phyloP scores from a whole-genome alignment of 805 yeast genomes.

The Metschnikowia dekortorum region DNA sequence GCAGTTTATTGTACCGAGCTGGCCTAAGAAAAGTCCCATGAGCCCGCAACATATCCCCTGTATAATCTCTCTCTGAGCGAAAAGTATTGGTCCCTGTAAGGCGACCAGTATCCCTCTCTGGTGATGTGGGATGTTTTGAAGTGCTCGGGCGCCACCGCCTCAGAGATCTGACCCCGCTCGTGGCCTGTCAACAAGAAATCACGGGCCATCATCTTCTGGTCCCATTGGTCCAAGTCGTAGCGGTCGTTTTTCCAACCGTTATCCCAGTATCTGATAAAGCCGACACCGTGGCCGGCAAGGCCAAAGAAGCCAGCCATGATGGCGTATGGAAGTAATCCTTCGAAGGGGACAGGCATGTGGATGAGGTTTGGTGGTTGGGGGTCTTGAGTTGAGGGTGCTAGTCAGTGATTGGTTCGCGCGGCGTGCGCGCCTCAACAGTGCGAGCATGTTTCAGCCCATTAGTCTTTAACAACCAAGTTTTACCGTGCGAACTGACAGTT shows the following conservation, averaged over 20 bases:
- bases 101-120: constrained; percentile 40
- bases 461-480: not conserved
- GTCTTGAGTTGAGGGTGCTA: constrained; percentile 3
- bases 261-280: constrained; percentile 44
- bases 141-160: constrained; percentile 67
- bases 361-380: constrained; percentile 5
- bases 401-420: constrained; percentile 20
- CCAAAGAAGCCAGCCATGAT: constrained; percentile 44
- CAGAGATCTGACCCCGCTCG: constrained; percentile 62
- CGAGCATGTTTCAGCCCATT: not conserved
- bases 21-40: constrained; percentile 36
- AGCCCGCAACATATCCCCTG: constrained; percentile 43
- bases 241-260: constrained; percentile 47
- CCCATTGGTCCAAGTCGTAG: constrained; percentile 41
- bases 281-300: constrained; percentile 43
- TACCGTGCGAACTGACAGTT: too few species aligned
- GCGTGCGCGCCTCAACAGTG: constrained; percentile 10
- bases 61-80: constrained; percentile 44
- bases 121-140: constrained; percentile 59
- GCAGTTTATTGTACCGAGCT: constrained; percentile 1
- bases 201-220: constrained; percentile 56
- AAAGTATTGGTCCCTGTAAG: constrained; percentile 45
- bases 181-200: constrained; percentile 75
- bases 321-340: constrained; percentile 44
- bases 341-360: constrained; percentile 44